Percentiles rank a stretch among this genome's conserved stretches.
These are phyloP conservation scores for Osmanthus fragrans DNA, from an alignment of 257 asterid species.

Conservation along the genomic window DNA sequence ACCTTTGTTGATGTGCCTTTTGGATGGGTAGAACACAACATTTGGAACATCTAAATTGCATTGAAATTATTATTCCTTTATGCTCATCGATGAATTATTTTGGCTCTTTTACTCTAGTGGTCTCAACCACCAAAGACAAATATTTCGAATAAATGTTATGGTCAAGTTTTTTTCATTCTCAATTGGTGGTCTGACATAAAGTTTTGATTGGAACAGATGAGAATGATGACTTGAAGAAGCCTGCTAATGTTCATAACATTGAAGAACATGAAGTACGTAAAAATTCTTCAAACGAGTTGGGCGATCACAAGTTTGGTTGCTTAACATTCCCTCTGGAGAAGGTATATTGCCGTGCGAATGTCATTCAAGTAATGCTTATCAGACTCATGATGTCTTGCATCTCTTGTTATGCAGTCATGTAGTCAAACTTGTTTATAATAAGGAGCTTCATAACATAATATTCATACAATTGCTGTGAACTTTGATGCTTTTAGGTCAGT, in stretches of 20 bases:
- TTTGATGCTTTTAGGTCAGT: constrained; percentile 50
- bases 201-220: constrained; percentile 45
- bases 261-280: constrained; percentile 37
- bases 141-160: neutral
- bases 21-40: neutral
- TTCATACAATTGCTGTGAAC: constrained; percentile 13
- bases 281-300: constrained; percentile 28
- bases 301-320: constrained; percentile 32
- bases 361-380: constrained; percentile 16
- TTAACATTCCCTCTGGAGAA: constrained; percentile 43
- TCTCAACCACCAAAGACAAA: constrained; percentile 7
- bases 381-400: constrained; percentile 19
- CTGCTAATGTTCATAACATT: constrained; percentile 26
- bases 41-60: neutral
- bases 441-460: neutral
- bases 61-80: neutral
- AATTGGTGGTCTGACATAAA: constrained; percentile 4
- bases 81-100: neutral
- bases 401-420: constrained; percentile 14
- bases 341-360: constrained; percentile 36
- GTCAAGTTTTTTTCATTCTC: constrained; percentile 20
- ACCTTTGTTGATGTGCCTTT: neutral
- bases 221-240: constrained; percentile 34
- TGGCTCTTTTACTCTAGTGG: constrained; percentile 6
- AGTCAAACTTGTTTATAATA: neutral